Percentiles rank a stretch among this genome's conserved stretches.
Evolutionary conservation across 2,329 filamentous ascomycete species (phyloP).

Genomic region (Pseudogymnoascus sp.): DNA sequence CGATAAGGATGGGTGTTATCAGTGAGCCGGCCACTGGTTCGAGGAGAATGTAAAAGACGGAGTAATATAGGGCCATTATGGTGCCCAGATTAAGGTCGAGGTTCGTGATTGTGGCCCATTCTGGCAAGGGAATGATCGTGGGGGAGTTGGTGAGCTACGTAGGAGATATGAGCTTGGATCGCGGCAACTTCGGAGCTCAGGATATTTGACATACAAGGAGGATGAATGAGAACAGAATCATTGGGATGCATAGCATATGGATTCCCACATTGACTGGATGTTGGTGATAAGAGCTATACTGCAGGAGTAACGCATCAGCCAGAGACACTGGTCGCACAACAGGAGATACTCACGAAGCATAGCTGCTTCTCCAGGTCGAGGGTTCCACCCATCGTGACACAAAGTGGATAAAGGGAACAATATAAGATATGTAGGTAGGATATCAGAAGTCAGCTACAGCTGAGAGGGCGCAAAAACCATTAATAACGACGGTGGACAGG

Average conservation of each 20-base stretch:
- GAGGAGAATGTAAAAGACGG: conserved; percentile 77
- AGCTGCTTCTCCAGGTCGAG: conserved; percentile 77
- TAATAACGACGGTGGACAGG: neutral
- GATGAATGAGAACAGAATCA: conserved; percentile 65
- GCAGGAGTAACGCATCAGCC: conserved; percentile 17
- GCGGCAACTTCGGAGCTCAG: conserved; percentile 6
- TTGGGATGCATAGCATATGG: conserved; percentile 71
- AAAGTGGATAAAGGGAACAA: neutral
- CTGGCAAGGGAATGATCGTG: conserved; percentile 55
- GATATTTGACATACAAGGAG: conserved; percentile 51
- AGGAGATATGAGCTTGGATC: conserved; percentile 19
- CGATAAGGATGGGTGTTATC: conserved; percentile 69
- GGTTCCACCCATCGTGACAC: conserved; percentile 22
- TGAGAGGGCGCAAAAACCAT: neutral
- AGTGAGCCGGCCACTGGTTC: conserved; percentile 85
- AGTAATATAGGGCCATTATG: conserved; percentile 59
- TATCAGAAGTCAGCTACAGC: neutral
- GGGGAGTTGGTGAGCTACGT: conserved; percentile 53
- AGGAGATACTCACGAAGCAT: conserved; percentile 59
- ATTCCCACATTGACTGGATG: conserved; percentile 70
- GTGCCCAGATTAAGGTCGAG: conserved; percentile 60
- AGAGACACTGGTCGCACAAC: neutral
- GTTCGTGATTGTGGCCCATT: conserved; percentile 60
- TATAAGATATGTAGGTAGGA: conserved; percentile 4
- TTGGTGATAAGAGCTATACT: conserved; percentile 83